These are phyloP conservation scores for Phaeosphaeria sp. DNA, from an alignment of 2,329 filamentous ascomycete species.

Conservation along the genomic window DNA sequence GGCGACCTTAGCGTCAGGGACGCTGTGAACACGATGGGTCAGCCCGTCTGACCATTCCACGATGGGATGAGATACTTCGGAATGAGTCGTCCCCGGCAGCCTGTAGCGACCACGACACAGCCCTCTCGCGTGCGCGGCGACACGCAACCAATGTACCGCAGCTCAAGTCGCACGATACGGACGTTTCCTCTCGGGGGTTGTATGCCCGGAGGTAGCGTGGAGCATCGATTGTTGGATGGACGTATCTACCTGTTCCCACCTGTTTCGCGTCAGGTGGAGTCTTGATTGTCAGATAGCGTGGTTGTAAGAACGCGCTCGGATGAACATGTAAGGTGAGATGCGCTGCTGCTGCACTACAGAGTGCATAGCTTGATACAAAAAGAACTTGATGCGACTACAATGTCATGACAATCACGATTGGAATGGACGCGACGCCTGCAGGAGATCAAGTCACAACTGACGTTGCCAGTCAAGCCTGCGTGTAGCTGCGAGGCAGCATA, in stretches of 20 bases:
- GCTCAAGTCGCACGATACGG: not conserved
- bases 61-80: not conserved
- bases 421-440: not conserved
- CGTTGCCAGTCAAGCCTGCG: not conserved
- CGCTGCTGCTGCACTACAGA: not conserved
- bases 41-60: conserved; percentile 4
- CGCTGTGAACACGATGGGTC: conserved; percentile 14
- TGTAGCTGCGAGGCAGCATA: not conserved
- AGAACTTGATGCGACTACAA: not conserved
- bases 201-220: not conserved
- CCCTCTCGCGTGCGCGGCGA: conserved; percentile 18
- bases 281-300: not conserved
- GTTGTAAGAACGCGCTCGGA: not conserved
- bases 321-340: not conserved
- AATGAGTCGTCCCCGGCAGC: not conserved
- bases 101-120: conserved; percentile 10
- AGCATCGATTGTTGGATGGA: not conserved
- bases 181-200: not conserved
- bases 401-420: not conserved
- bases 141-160: conserved; percentile 14
- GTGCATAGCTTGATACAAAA: not conserved
- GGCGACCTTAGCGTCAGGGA: conserved; percentile 20
- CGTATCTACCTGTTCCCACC: too few species aligned
- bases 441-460: not conserved
- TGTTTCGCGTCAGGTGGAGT: not conserved